Conservation (phyloP, 2,329 filamentous ascomycete species). For the Colletotrichum australisinense region DNA sequence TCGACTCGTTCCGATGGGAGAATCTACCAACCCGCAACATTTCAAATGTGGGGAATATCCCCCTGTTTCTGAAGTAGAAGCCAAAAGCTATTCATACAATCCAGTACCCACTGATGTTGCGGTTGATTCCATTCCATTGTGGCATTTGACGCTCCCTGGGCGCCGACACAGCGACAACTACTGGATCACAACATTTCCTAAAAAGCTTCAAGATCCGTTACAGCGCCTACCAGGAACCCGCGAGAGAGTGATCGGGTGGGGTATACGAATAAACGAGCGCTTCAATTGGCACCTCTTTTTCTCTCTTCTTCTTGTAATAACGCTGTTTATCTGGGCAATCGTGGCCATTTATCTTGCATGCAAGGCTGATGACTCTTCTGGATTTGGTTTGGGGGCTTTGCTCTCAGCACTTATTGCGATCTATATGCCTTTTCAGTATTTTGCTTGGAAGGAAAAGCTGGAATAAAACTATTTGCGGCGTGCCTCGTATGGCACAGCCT, state of each 20-base stretch:
- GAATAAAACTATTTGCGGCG: not conserved
- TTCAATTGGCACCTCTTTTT: not conserved
- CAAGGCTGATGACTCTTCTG: not conserved
- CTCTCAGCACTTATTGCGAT: conserved; percentile 9
- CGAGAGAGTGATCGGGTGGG: not conserved
- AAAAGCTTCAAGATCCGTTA: conserved; percentile 7
- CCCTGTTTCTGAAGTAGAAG: not conserved
- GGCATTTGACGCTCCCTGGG: not conserved
- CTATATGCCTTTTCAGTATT: conserved; percentile 9
- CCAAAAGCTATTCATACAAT: not conserved
- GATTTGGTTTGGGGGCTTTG: not conserved
- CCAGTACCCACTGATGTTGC: conserved; percentile 12
- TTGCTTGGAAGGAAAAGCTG: conserved; percentile 18
- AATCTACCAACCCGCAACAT: not conserved
- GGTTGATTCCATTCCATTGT: not conserved
- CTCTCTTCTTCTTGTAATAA: not conserved
- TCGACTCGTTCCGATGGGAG: conserved; percentile 11
- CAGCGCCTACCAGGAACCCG: not conserved
- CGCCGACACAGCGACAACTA: conserved; percentile 1
- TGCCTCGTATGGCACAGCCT: not conserved
- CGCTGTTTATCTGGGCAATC: not conserved
- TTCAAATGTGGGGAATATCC: conserved; percentile 5
- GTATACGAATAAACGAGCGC: not conserved
- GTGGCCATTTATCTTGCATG: not conserved
- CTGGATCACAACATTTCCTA: conserved; percentile 16